These are phyloP conservation scores for Iris pallida DNA, from an alignment of 116 monocot genomes.

Conservation along the genomic window DNA sequence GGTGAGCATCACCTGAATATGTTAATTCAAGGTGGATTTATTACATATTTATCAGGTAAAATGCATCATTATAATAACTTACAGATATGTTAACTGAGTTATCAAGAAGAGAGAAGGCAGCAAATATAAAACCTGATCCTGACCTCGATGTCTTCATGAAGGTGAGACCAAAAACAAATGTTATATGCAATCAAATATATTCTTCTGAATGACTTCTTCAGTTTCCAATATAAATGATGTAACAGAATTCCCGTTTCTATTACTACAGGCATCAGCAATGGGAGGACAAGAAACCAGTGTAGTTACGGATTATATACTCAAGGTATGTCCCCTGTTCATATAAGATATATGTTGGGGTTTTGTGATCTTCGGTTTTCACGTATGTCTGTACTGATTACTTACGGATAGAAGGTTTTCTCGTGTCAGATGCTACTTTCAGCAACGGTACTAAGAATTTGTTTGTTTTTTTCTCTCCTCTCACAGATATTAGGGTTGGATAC, in stretches of 20 bases:
- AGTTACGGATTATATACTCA: slow-evolving; percentile 45
- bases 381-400: too few relatives aligned
- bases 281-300: slow-evolving; percentile 38
- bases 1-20: slow-evolving; percentile 22
- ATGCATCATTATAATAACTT: neutral
- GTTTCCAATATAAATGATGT: neutral
- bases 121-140: slow-evolving; percentile 69
- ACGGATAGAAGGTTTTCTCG: too few relatives aligned
- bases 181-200: neutral
- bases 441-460: too few relatives aligned
- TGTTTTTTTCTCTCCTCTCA: neutral
- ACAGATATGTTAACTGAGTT: slow-evolving; percentile 75
- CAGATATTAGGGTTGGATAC: slow-evolving; percentile 47
- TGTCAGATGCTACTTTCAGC: too few relatives aligned
- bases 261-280: slow-evolving; percentile 29
- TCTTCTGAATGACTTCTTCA: neutral
- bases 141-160: slow-evolving; percentile 81
- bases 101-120: slow-evolving; percentile 72
- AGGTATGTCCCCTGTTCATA: slow-evolving; percentile 14
- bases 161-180: slow-evolving; percentile 20
- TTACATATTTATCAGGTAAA: neutral
- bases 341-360: too few relatives aligned
- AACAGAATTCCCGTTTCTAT: neutral
- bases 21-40: neutral
- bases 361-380: too few relatives aligned